Percentiles rank a stretch among this genome's conserved stretches.
These are phyloP conservation scores for Colletotrichum sp. DNA, from an alignment of 2,329 filamentous ascomycete genomes.

Conservation along the genomic window DNA sequence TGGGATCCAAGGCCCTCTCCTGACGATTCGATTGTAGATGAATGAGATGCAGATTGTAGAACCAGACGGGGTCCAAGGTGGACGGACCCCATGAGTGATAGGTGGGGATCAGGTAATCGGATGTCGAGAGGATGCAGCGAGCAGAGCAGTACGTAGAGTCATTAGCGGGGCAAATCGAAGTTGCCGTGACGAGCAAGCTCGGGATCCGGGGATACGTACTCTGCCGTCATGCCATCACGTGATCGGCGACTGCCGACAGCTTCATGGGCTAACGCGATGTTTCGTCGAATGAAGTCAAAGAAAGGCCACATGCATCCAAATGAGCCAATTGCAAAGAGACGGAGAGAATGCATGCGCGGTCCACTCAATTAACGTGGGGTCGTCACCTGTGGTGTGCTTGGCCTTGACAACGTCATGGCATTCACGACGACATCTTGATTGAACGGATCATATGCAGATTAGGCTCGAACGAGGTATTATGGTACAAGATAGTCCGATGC, in stretches of 20 bases:
- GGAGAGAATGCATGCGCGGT: neutral
- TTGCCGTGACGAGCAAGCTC: conserved; percentile 28
- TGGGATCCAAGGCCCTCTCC: neutral
- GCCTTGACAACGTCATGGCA: neutral
- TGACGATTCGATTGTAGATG: neutral
- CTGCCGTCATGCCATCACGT: neutral
- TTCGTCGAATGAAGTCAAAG: neutral
- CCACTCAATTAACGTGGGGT: neutral
- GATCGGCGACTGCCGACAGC: conserved; percentile 13
- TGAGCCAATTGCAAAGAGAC: neutral
- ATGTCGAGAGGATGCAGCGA: conserved; percentile 35
- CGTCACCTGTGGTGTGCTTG: neutral
- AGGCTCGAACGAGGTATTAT: conserved; percentile 18
- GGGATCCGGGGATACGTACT: conserved; percentile 9
- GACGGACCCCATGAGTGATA: conserved; percentile 38
- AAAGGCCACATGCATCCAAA: neutral
- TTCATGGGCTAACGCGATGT: conserved; percentile 20
- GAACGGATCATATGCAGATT: conserved; percentile 19
- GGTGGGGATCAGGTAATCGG: conserved; percentile 37
- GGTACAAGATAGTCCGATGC: conserved; percentile 18
- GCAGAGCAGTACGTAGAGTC: conserved; percentile 35
- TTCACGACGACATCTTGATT: neutral
- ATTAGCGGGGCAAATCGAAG: conserved; percentile 38
- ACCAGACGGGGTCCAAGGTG: conserved; percentile 35
- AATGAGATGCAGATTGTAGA: conserved; percentile 8